Percentiles rank a stretch among this genome's conserved stretches.
Evolutionary conservation across 257 asterid genomes (phyloP).

Genomic region (Ajuga chamaepitys): DNA sequence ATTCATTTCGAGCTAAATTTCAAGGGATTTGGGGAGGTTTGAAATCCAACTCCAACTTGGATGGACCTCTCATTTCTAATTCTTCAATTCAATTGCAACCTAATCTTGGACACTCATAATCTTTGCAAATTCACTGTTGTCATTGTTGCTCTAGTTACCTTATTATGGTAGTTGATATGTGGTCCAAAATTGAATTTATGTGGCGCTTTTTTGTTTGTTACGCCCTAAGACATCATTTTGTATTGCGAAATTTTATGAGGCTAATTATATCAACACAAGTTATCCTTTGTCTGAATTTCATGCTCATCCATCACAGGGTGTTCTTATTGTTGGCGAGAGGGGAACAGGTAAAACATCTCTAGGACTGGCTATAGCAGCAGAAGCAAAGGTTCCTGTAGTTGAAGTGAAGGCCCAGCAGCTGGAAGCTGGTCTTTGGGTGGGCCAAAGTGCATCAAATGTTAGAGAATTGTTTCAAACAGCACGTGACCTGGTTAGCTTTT

Average conservation of each 20-base stretch:
- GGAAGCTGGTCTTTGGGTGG: constrained; percentile 96
- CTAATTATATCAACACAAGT: not conserved
- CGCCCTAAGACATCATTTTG: not conserved
- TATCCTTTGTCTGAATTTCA: constrained; percentile 14
- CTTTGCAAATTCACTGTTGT: not conserved
- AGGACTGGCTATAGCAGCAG: constrained; percentile 96
- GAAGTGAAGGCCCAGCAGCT: constrained; percentile 87
- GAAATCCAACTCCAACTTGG: too few species aligned
- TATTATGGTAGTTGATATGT: not conserved
- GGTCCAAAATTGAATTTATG: not conserved
- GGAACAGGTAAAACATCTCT: constrained; percentile 97
- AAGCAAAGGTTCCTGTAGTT: constrained; percentile 95
- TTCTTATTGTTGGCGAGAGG: constrained; percentile 96
- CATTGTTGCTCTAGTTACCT: not conserved
- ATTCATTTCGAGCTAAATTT: too few species aligned
- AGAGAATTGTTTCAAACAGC: constrained; percentile 97
- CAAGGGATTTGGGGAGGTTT: too few species aligned
- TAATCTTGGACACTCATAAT: not conserved
- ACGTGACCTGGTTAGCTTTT: constrained; percentile 79
- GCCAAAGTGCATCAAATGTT: constrained; percentile 96
- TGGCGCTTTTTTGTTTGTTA: not conserved
- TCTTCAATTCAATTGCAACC: too few species aligned
- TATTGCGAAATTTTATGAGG: not conserved
- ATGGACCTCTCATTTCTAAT: too few species aligned
- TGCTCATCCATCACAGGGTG: constrained; percentile 55